These are phyloP conservation scores for Dillenia turbinata DNA, from an alignment of 164 flowering plant species.

Conservation along the genomic window DNA sequence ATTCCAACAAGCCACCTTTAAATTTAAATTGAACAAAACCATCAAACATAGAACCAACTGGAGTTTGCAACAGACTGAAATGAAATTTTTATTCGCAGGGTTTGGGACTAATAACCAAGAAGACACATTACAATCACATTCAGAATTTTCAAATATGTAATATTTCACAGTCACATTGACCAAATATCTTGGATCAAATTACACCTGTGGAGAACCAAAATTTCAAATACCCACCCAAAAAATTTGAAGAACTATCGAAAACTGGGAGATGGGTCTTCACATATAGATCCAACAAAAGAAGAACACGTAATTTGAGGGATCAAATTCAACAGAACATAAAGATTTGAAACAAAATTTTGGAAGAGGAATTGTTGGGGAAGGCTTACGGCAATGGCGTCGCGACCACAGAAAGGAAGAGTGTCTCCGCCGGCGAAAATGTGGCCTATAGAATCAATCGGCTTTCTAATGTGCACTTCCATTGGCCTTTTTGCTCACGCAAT, in stretches of 20 bases:
- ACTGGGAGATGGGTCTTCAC: background rate
- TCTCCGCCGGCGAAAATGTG: constrained; percentile 71
- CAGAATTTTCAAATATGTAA: background rate
- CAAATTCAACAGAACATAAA: background rate
- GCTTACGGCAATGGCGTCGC: constrained; percentile 63
- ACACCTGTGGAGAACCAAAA: background rate
- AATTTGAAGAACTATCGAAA: background rate
- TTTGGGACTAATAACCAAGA: background rate
- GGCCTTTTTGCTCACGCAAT: background rate
- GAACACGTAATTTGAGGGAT: background rate
- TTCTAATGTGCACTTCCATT: constrained; percentile 52
- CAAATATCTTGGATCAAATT: background rate
- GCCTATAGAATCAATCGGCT: constrained; percentile 62
- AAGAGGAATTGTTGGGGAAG: background rate
- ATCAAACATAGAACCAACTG: background rate
- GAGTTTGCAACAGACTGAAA: background rate
- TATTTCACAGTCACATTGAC: background rate
- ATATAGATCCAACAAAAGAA: background rate
- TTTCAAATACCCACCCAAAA: background rate
- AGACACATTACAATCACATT: background rate
- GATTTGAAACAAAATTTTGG: background rate
- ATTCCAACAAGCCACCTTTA: too few species aligned
- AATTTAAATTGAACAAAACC: too few species aligned
- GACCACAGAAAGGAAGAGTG: constrained; percentile 76
- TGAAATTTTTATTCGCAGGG: background rate